Percentiles rank a stretch among this genome's conserved stretches.
Evolutionary conservation across 331 rosid genomes (phyloP).

Genomic region (Pyrus hybrid): DNA sequence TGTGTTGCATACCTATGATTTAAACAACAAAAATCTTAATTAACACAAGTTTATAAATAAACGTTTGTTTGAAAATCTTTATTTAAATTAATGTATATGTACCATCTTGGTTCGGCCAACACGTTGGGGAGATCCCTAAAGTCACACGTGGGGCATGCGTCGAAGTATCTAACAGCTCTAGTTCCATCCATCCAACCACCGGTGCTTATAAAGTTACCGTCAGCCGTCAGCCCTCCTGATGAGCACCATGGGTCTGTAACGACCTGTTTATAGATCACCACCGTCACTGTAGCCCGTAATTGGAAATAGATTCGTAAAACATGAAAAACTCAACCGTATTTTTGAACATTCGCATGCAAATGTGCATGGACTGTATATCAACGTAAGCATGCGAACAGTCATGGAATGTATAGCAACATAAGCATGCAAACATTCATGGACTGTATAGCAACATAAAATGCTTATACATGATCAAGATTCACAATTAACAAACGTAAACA

Average conservation of each 20-base stretch:
- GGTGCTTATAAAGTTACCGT: constrained; percentile 49
- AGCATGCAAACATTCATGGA: too few relatives aligned
- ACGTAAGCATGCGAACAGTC: too few relatives aligned
- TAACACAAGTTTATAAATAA: background rate
- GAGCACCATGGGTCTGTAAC: constrained; percentile 82
- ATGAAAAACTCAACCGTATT: background rate
- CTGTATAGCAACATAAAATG: background rate
- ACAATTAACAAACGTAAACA: background rate
- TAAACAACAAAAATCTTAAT: background rate
- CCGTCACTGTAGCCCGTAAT: background rate
- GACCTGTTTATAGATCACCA: constrained; percentile 24
- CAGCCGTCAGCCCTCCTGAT: constrained; percentile 62
- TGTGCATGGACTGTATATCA: too few relatives aligned
- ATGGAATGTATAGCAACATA: too few relatives aligned
- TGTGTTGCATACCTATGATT: constrained; percentile 66
- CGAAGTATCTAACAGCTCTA: constrained; percentile 35
- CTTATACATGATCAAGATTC: background rate
- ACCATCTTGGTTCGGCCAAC: constrained; percentile 66
- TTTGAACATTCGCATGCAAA: background rate
- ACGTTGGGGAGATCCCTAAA: constrained; percentile 28
- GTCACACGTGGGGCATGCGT: constrained; percentile 41
- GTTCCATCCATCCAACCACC: constrained; percentile 71
- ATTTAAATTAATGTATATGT: background rate
- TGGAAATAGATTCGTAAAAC: background rate
- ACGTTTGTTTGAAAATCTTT: too few relatives aligned